phyloP scores from a whole-genome alignment of 2,329 filamentous ascomycete genomes.

The Nemania sp. region DNA sequence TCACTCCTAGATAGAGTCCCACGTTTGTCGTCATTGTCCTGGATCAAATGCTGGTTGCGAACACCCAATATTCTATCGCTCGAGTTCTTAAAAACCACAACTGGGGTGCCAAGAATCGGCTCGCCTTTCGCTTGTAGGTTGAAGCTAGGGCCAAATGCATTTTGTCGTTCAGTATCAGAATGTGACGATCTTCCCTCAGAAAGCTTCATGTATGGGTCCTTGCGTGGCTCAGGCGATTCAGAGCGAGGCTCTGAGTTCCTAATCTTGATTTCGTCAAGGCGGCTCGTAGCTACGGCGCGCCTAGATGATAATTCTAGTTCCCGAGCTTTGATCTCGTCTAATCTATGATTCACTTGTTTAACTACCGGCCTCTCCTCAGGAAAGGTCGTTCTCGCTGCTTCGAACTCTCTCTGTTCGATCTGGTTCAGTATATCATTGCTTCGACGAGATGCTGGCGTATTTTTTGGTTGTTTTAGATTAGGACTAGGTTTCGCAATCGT shows the following conservation, averaged over 20 bases:
- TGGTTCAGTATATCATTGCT: conserved; percentile 54
- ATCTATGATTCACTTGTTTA: conserved; percentile 55
- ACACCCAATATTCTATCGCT: conserved; percentile 25
- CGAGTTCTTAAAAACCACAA: conserved; percentile 28
- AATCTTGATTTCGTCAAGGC: conserved; percentile 65
- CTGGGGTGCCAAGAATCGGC: conserved; percentile 24
- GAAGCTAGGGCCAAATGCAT: conserved; percentile 21
- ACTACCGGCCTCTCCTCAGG: conserved; percentile 39
- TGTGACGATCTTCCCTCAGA: conserved; percentile 28
- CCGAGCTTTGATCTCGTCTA: conserved; percentile 62
- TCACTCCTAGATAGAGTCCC: conserved; percentile 52
- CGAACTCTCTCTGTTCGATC: conserved; percentile 53
- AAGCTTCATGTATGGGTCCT: conserved; percentile 49
- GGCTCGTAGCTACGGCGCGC: conserved; percentile 61
- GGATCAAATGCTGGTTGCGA: conserved; percentile 31
- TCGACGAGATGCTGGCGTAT: conserved; percentile 44
- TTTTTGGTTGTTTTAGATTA: conserved; percentile 21
- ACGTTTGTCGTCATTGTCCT: conserved; percentile 35
- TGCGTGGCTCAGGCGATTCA: conserved; percentile 57
- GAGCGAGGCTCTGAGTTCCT: conserved; percentile 59
- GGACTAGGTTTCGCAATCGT: conserved; percentile 50
- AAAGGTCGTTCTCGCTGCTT: conserved; percentile 46
- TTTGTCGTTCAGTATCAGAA: conserved; percentile 17
- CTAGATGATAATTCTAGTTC: conserved; percentile 60
- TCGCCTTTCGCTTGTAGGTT: conserved; percentile 29